A percentile compares a stretch with the other conserved stretches of the same genome.
Evolutionary conservation across 495 filamentous ascomycete species (phyloP).

Genomic region (Halenospora varia): DNA sequence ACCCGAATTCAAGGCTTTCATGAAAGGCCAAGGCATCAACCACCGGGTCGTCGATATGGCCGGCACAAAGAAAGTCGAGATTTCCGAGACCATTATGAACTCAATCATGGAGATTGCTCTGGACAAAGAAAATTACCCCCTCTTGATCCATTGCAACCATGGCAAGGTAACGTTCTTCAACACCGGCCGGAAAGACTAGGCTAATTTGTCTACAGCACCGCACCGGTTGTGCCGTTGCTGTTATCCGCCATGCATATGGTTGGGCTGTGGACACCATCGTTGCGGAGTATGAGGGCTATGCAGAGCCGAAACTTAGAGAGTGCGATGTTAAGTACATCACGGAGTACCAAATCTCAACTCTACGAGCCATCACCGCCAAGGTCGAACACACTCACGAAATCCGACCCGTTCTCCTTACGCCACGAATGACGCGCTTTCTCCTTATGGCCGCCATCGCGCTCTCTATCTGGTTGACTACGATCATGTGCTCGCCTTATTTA

Average conservation of each 20-base stretch:
- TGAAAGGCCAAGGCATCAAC: slow-evolving; percentile 56
- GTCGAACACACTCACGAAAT: not conserved
- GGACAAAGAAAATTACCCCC: slow-evolving; percentile 62
- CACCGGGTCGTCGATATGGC: slow-evolving; percentile 68
- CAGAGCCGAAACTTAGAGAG: slow-evolving; percentile 57
- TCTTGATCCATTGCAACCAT: slow-evolving; percentile 86
- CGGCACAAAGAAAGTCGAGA: slow-evolving; percentile 68
- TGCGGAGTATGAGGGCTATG: slow-evolving; percentile 63
- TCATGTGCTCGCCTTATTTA: not conserved
- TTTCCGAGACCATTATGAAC: slow-evolving; percentile 58
- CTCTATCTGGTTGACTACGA: not conserved
- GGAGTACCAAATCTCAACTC: slow-evolving; percentile 14
- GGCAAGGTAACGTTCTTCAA: slow-evolving; percentile 56
- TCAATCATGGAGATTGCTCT: slow-evolving; percentile 61
- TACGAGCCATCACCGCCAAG: slow-evolving; percentile 13
- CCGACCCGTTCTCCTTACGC: not conserved
- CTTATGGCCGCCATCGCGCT: not conserved
- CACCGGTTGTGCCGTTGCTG: slow-evolving; percentile 75
- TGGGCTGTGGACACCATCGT: slow-evolving; percentile 55
- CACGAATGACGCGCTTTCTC: not conserved
- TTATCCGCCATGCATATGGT: slow-evolving; percentile 60
- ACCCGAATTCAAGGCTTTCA: slow-evolving; percentile 53
- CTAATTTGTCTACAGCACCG: slow-evolving; percentile 56
- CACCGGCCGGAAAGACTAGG: not conserved
- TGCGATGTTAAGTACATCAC: slow-evolving; percentile 48